Conservation (phyloP, 192 early-diverging fungal species). For the Coemansia erecta region DNA sequence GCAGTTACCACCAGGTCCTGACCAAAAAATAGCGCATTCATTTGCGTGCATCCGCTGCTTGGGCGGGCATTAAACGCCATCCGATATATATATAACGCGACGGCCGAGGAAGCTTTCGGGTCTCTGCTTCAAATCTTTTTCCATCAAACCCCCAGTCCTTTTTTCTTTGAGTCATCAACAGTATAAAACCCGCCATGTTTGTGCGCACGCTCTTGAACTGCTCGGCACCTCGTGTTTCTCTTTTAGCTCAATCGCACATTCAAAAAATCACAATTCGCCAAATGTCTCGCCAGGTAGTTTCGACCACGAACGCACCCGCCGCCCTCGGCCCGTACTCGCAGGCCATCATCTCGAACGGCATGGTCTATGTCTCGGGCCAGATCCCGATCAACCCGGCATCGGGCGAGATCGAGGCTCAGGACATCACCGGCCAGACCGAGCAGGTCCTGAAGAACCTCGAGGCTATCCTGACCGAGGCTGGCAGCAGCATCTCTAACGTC, state of each 20-base stretch:
- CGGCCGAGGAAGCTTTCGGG: too few species aligned
- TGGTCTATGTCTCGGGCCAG: slow-evolving; percentile 81
- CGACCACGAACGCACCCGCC: slow-evolving; percentile 63
- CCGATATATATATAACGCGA: neutral
- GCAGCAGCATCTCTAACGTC: slow-evolving; percentile 77
- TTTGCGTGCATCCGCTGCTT: neutral
- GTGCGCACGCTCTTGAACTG: neutral
- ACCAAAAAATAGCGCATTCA: neutral
- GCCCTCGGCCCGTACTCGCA: slow-evolving; percentile 80
- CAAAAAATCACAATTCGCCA: slow-evolving; percentile 16
- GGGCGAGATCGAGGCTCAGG: slow-evolving; percentile 69
- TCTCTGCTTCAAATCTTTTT: neutral
- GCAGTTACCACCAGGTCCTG: neutral
- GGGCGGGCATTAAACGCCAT: too few species aligned
- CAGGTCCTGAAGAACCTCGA: slow-evolving; percentile 81
- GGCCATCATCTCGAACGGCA: slow-evolving; percentile 79
- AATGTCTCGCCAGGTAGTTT: slow-evolving; percentile 51
- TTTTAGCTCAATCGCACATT: slow-evolving; percentile 2
- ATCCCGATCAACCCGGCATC: slow-evolving; percentile 72
- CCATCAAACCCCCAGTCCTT: neutral
- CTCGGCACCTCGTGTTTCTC: slow-evolving; percentile 7
- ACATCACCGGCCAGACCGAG: slow-evolving; percentile 70
- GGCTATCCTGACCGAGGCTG: slow-evolving; percentile 78
- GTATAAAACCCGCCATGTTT: slow-evolving; percentile 3
- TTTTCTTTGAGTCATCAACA: neutral